A percentile compares a stretch with the other conserved stretches of the same genome.
Conservation (phyloP, 352 stramenopile genomes). For the Globisporangium nunn region DNA sequence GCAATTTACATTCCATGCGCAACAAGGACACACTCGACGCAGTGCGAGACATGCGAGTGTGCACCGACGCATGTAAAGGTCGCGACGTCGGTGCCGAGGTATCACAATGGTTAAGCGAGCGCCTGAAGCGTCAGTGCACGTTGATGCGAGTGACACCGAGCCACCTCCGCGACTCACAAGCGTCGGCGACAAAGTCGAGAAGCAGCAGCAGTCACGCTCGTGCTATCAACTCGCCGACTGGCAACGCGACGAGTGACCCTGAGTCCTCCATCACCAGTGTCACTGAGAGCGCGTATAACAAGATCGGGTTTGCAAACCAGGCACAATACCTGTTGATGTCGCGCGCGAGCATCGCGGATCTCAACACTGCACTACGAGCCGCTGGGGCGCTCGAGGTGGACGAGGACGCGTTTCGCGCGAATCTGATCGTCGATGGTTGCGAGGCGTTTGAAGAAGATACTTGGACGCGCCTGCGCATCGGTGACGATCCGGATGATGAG, state of each 20-base stretch:
- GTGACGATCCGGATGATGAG: background rate
- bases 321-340: constrained; percentile 65
- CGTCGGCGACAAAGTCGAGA: constrained; percentile 7
- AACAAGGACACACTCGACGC: constrained; percentile 15
- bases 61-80: constrained; percentile 40
- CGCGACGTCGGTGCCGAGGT: constrained; percentile 40
- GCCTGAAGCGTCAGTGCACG: constrained; percentile 48
- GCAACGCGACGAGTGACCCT: background rate
- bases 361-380: constrained; percentile 35
- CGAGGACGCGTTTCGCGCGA: constrained; percentile 69
- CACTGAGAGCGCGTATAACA: constrained; percentile 1
- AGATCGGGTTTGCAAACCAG: constrained; percentile 76
- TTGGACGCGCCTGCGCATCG: constrained; percentile 46
- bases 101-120: constrained; percentile 58
- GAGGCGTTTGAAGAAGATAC: constrained; percentile 68
- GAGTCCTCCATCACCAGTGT: background rate
- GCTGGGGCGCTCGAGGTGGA: constrained; percentile 27
- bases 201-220: background rate
- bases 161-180: constrained; percentile 28
- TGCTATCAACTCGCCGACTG: constrained; percentile 1
- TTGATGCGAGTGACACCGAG: constrained; percentile 59
- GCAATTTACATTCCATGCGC: background rate
- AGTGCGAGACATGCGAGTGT: constrained; percentile 42
- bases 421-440: constrained; percentile 63
- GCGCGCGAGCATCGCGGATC: constrained; percentile 37